phyloP scores from a whole-genome alignment of 768 basidiomycete species.

The Nidula microcarpa region DNA sequence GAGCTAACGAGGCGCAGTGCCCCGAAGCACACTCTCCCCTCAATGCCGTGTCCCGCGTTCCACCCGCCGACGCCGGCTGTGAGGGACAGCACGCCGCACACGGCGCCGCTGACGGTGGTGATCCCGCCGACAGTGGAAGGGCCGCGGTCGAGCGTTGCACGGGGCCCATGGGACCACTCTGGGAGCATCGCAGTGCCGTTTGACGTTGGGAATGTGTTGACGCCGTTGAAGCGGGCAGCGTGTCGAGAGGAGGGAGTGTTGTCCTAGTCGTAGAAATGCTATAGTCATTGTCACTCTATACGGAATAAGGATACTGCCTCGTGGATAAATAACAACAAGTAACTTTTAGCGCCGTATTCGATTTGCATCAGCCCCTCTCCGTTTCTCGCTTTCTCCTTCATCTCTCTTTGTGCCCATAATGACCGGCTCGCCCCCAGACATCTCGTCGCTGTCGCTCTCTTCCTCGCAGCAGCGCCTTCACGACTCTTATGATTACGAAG shows the following conservation, averaged over 20 bases:
- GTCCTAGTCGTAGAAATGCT: background rate
- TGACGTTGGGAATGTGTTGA: slow-evolving; percentile 44
- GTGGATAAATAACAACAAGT: slow-evolving; percentile 17
- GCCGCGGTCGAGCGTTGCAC: slow-evolving; percentile 19
- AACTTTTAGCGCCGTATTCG: background rate
- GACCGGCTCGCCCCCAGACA: slow-evolving; percentile 80
- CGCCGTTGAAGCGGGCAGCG: slow-evolving; percentile 35
- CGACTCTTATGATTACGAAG: slow-evolving; percentile 84
- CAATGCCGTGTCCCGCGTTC: slow-evolving; percentile 56
- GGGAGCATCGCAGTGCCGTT: slow-evolving; percentile 36
- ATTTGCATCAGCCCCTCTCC: slow-evolving; percentile 11
- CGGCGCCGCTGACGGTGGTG: slow-evolving; percentile 6
- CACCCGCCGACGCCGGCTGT: slow-evolving; percentile 21
- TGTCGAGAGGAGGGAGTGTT: slow-evolving; percentile 2
- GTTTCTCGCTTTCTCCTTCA: slow-evolving; percentile 19
- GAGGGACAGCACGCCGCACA: slow-evolving; percentile 3
- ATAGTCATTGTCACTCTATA: background rate
- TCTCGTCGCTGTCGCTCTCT: slow-evolving; percentile 73
- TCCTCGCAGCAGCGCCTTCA: slow-evolving; percentile 82
- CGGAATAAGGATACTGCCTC: slow-evolving; percentile 6
- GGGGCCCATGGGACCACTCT: slow-evolving; percentile 60
- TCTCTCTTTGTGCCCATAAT: slow-evolving; percentile 45
- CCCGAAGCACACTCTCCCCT: slow-evolving; percentile 66
- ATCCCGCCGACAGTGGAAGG: background rate
- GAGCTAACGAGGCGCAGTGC: slow-evolving; percentile 19